These are phyloP conservation scores for Murraya koenigii DNA, from an alignment of 345 rosid genomes.

Conservation along the genomic window DNA sequence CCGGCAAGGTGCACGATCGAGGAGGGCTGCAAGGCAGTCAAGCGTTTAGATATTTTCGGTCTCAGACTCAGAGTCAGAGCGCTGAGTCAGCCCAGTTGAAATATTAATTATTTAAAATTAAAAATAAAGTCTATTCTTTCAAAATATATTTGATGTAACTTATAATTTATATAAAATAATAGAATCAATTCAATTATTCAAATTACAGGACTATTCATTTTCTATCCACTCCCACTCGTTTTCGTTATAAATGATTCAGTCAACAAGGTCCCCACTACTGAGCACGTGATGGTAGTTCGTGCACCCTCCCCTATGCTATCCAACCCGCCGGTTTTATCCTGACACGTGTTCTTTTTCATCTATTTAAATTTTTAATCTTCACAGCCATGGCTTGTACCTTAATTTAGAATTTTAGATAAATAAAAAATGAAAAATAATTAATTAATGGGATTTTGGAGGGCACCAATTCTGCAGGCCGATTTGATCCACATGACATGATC, in stretches of 20 bases:
- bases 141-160: no score
- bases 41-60: not conserved
- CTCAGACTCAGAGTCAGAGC: no score
- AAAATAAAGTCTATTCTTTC: not conserved
- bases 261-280: not conserved
- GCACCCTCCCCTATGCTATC: not conserved
- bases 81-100: not conserved
- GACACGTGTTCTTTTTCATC: conserved; percentile 15
- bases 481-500: not conserved
- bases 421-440: no score
- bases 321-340: conserved; percentile 18
- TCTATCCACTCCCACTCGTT: not conserved
- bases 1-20: not conserved
- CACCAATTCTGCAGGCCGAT: not conserved
- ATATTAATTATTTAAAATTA: not conserved
- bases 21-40: not conserved
- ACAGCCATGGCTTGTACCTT: no score
- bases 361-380: no score
- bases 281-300: conserved; percentile 26
- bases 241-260: not conserved
- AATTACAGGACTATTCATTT: no score
- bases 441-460: no score
- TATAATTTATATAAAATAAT: no score
- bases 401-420: no score
- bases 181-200: no score